Percentiles rank a stretch among this genome's conserved stretches.
phyloP scores from a whole-genome alignment of 345 rosid genomes.

The Aquilaria malaccensis region DNA sequence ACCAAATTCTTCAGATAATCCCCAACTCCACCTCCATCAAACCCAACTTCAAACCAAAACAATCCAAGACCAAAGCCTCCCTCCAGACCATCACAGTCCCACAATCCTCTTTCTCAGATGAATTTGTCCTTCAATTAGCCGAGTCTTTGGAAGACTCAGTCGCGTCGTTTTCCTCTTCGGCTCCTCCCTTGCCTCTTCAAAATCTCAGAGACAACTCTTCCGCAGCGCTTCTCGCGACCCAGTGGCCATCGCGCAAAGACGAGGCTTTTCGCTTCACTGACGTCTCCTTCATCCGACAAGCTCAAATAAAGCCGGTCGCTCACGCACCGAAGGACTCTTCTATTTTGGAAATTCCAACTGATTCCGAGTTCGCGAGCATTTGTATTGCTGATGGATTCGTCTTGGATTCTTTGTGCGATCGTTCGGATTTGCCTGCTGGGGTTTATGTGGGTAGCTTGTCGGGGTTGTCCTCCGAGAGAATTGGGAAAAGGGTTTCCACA shows the following conservation, averaged over 20 bases:
- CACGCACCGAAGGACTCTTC: slow-evolving; percentile 30
- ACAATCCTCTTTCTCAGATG: slow-evolving; percentile 72
- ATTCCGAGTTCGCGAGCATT: slow-evolving; percentile 38
- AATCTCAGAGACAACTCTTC: slow-evolving; percentile 68
- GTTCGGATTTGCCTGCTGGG: slow-evolving; percentile 57
- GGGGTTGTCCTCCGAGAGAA: slow-evolving; percentile 28
- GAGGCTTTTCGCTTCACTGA: slow-evolving; percentile 91
- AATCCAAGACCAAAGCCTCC: slow-evolving; percentile 25
- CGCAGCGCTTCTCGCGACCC: slow-evolving; percentile 56
- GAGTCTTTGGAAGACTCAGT: slow-evolving; percentile 87
- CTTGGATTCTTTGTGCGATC: slow-evolving; percentile 35
- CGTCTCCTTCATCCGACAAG: slow-evolving; percentile 55
- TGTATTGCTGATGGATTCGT: slow-evolving; percentile 68
- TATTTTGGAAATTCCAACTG: slow-evolving; percentile 20
- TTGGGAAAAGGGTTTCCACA: slow-evolving; percentile 39
- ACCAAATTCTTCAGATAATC: slow-evolving; percentile 13
- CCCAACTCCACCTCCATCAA: slow-evolving; percentile 17
- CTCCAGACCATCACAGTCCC: slow-evolving; percentile 24
- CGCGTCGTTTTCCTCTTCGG: slow-evolving; percentile 24
- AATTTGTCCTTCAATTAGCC: slow-evolving; percentile 75
- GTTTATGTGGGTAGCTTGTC: slow-evolving; percentile 70
- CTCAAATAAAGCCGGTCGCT: slow-evolving; percentile 56
- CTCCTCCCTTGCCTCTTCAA: slow-evolving; percentile 43
- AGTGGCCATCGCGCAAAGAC: slow-evolving; percentile 86
- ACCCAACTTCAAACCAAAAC: slow-evolving; percentile 18